A percentile compares a stretch with the other conserved stretches of the same genome.
These are phyloP conservation scores for Nemania sp. DNA, from an alignment of 2,329 filamentous ascomycete species.

Conservation along the genomic window DNA sequence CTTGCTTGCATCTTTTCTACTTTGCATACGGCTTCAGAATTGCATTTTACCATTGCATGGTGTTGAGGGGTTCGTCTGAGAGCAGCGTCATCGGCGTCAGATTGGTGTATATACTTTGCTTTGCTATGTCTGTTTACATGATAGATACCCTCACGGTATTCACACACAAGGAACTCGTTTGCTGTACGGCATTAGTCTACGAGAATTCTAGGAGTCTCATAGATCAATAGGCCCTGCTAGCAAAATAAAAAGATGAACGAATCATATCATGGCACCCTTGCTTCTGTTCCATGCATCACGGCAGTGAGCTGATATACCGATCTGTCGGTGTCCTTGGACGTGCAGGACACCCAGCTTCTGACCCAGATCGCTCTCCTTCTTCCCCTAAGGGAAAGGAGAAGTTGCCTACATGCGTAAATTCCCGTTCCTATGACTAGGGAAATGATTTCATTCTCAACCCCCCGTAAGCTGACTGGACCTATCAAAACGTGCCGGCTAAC, in stretches of 20 bases:
- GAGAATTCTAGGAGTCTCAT: background rate
- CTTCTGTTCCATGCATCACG: background rate
- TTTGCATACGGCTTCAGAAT: constrained; percentile 19
- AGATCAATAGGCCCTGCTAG: background rate
- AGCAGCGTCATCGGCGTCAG: constrained; percentile 8
- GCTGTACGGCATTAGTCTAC: background rate
- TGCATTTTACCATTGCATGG: constrained; percentile 33
- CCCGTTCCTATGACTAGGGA: background rate
- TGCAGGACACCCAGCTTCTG: too few species aligned
- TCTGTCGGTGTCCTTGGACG: background rate
- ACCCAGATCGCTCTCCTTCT: background rate
- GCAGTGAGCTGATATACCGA: background rate
- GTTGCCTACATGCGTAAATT: background rate
- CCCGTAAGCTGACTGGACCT: constrained; percentile 5
- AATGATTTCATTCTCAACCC: background rate
- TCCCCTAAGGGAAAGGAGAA: constrained; percentile 5
- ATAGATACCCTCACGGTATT: constrained; percentile 18
- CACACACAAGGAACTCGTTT: constrained; percentile 12
- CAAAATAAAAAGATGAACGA: constrained; percentile 4
- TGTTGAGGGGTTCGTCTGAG: constrained; percentile 33
- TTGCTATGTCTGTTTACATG: constrained; percentile 11
- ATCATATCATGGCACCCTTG: background rate
- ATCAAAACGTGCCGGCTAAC: background rate
- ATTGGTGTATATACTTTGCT: constrained; percentile 14
- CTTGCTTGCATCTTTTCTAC: constrained; percentile 5